Evolutionary conservation across 192 early-diverging fungal species (phyloP).

Genomic region (Umbelopsis isabellina): DNA sequence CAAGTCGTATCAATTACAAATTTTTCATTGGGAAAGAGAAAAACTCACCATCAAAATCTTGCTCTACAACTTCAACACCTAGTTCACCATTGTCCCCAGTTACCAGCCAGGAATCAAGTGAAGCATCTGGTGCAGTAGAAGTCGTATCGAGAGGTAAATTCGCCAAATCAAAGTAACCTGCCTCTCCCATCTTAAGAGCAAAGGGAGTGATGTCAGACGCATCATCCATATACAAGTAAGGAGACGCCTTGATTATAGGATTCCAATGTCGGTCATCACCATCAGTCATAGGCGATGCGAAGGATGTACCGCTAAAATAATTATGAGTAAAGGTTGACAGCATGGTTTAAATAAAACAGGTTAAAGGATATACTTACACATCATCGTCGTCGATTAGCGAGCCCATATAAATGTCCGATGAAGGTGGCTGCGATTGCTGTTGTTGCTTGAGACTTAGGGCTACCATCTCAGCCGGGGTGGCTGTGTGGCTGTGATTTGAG

Average conservation of each 20-base stretch:
- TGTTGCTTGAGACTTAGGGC: constrained; percentile 12
- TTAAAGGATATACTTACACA: background rate
- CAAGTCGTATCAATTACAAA: too few relatives aligned
- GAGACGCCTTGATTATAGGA: constrained; percentile 4
- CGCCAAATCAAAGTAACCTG: constrained; percentile 17
- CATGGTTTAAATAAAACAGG: background rate
- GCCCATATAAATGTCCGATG: constrained; percentile 14
- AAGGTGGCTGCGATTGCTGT: background rate
- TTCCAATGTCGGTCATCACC: constrained; percentile 14
- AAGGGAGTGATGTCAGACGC: background rate
- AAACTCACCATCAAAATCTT: constrained; percentile 19
- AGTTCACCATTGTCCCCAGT: constrained; percentile 12
- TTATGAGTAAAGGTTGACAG: background rate
- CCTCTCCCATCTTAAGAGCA: constrained; percentile 11
- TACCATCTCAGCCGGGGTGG: constrained; percentile 12
- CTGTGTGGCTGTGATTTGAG: background rate
- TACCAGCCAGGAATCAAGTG: constrained; percentile 15
- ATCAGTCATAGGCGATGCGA: constrained; percentile 15
- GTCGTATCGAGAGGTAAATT: background rate
- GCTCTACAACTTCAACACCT: background rate
- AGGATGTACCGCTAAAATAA: background rate
- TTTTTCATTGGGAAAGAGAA: too few relatives aligned
- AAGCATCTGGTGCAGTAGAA: background rate
- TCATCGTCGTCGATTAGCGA: constrained; percentile 19
- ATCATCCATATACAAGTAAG: constrained; percentile 17